Evolutionary conservation across 2,329 filamentous ascomycete species (phyloP).

Genomic region (Gnomoniopsis smithogilvyi): DNA sequence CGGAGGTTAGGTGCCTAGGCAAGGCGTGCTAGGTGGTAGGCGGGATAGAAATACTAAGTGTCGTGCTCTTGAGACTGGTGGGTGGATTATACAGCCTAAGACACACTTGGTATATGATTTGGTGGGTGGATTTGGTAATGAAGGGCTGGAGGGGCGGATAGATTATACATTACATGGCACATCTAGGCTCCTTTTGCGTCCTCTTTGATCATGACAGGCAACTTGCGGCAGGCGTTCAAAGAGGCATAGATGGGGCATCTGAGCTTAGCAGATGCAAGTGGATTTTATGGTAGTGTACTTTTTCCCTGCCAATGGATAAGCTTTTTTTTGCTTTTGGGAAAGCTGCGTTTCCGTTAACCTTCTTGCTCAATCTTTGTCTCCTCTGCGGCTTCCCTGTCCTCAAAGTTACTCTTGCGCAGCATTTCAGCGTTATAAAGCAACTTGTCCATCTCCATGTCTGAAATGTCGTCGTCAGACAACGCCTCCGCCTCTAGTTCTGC

Average conservation of each 20-base stretch:
- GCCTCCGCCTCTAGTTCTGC: conserved; percentile 12
- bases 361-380: neutral
- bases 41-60: neutral
- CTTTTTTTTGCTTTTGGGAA: conserved; percentile 5
- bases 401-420: conserved; percentile 42
- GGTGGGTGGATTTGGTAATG: conserved; percentile 3
- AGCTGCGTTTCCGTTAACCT: conserved; percentile 6
- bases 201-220: conserved; percentile 13
- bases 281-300: conserved; percentile 4
- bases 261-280: conserved; percentile 9
- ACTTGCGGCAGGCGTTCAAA: conserved; percentile 18
- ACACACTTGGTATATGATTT: neutral
- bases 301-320: conserved; percentile 4
- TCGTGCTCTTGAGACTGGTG: neutral
- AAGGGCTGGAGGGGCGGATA: conserved; percentile 3
- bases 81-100: neutral
- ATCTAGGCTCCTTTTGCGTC: conserved; percentile 9
- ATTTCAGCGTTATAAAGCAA: conserved; percentile 45
- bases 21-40: neutral
- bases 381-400: conserved; percentile 24
- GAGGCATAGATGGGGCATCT: conserved; percentile 18
- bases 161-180: conserved; percentile 5
- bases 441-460: conserved; percentile 35
- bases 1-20: neutral
- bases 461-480: conserved; percentile 28